A percentile compares a stretch with the other conserved stretches of the same genome.
Conservation (phyloP, 805 yeast species). For the Candida rishiriensis region DNA sequence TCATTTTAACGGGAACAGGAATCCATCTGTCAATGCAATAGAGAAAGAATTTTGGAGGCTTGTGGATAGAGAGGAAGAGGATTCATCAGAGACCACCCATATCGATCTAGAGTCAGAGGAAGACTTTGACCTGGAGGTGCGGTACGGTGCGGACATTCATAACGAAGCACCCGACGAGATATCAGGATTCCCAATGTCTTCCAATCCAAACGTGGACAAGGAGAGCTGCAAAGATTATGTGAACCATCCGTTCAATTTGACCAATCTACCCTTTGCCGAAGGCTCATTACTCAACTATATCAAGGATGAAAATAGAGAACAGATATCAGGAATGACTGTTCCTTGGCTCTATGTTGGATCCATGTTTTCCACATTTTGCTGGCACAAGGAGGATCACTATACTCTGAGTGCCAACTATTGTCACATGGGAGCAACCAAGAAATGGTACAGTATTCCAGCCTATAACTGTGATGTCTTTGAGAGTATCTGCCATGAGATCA, state of each 20-base stretch:
- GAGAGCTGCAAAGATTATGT: slow-evolving; percentile 31
- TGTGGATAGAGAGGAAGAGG: slow-evolving; percentile 18
- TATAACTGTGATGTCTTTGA: slow-evolving; percentile 61
- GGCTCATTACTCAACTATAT: slow-evolving; percentile 68
- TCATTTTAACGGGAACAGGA: slow-evolving; percentile 24
- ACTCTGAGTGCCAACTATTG: slow-evolving; percentile 89
- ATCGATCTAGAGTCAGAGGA: slow-evolving; percentile 2
- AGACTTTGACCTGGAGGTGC: slow-evolving; percentile 52
- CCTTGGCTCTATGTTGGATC: slow-evolving; percentile 96
- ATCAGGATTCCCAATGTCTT: slow-evolving; percentile 66
- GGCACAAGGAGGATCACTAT: slow-evolving; percentile 96
- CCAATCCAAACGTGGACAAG: slow-evolving; percentile 17
- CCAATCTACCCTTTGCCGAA: slow-evolving; percentile 62
- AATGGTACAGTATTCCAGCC: slow-evolving; percentile 92
- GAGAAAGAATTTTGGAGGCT: slow-evolving; percentile 67
- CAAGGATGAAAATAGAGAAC: slow-evolving; percentile 35
- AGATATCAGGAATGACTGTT: slow-evolving; percentile 87
- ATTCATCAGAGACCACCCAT: neutral
- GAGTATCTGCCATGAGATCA: slow-evolving; percentile 48
- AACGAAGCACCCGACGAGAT: slow-evolving; percentile 58
- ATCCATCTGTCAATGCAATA: slow-evolving; percentile 39
- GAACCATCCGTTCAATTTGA: slow-evolving; percentile 70
- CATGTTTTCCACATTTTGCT: slow-evolving; percentile 85
- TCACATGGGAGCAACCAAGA: slow-evolving; percentile 82
- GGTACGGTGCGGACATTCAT: slow-evolving; percentile 85